A percentile compares a stretch with the other conserved stretches of the same genome.
phyloP scores from a whole-genome alignment of 805 yeast genomes.

The Alloascoidea hylecoeti region DNA sequence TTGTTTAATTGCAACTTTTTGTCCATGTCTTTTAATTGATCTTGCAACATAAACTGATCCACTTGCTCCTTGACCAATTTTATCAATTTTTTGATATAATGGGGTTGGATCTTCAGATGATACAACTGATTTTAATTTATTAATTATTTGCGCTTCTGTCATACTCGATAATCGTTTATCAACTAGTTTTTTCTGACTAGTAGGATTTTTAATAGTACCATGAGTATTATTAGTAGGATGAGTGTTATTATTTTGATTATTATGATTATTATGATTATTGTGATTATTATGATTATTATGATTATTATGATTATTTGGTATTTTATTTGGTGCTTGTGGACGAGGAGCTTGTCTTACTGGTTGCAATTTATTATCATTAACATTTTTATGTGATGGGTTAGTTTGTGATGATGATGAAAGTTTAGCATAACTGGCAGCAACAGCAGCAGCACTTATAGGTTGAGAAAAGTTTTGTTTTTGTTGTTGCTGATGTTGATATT shows the following conservation, averaged over 20 bases:
- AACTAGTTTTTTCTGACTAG: slow-evolving; percentile 49
- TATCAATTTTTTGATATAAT: slow-evolving; percentile 33
- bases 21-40: slow-evolving; percentile 23
- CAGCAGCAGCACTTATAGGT: slow-evolving; percentile 3
- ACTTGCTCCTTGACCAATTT: slow-evolving; percentile 96
- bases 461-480: slow-evolving; percentile 1
- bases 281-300: too few relatives aligned
- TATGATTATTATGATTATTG: too few relatives aligned
- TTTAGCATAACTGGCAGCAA: slow-evolving; percentile 10
- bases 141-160: slow-evolving; percentile 77
- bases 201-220: too few relatives aligned
- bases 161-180: slow-evolving; percentile 44
- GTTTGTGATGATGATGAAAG: slow-evolving; percentile 15
- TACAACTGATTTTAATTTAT: slow-evolving; percentile 71
- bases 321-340: too few relatives aligned
- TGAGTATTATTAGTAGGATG: too few relatives aligned
- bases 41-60: slow-evolving; percentile 94
- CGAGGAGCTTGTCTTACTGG: too few relatives aligned
- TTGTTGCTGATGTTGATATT: slow-evolving; percentile 2
- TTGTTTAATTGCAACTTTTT: slow-evolving; percentile 85
- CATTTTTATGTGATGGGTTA: slow-evolving; percentile 2
- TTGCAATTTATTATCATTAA: slow-evolving; percentile 2
- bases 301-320: too few relatives aligned
- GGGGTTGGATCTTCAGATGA: slow-evolving; percentile 75
- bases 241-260: too few relatives aligned